A percentile compares a stretch with the other conserved stretches of the same genome.
Evolutionary conservation across 352 stramenopile genomes (phyloP).

Genomic region (Pythium brachiatum): DNA sequence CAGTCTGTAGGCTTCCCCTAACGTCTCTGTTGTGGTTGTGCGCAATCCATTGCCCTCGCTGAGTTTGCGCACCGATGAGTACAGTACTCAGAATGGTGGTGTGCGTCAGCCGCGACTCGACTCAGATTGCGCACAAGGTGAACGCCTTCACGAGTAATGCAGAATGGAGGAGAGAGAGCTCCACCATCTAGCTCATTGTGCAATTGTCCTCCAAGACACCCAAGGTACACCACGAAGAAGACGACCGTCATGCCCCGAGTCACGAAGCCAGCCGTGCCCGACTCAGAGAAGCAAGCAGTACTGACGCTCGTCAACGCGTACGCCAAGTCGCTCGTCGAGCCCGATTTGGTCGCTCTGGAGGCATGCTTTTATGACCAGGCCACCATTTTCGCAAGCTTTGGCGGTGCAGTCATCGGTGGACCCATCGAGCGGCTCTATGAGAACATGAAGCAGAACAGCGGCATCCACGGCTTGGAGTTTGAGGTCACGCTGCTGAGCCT

Average conservation of each 20-base stretch:
- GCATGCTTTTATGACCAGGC: slow-evolving; percentile 16
- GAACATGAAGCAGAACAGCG: slow-evolving; percentile 15
- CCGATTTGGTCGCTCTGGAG: slow-evolving; percentile 9
- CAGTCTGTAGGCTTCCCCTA: no score
- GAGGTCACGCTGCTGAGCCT: slow-evolving; percentile 10
- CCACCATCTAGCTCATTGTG: neutral
- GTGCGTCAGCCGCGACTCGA: neutral
- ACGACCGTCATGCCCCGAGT: slow-evolving; percentile 6
- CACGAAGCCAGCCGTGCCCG: neutral
- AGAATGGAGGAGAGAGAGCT: no score
- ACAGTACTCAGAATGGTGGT: no score
- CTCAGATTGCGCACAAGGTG: slow-evolving; percentile 3
- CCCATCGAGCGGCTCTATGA: slow-evolving; percentile 19
- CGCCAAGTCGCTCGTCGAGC: slow-evolving; percentile 10
- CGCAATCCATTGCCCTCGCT: neutral
- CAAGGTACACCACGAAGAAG: neutral
- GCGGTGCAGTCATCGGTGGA: slow-evolving; percentile 8
- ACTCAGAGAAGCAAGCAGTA: neutral
- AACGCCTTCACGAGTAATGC: slow-evolving; percentile 3
- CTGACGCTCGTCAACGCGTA: slow-evolving; percentile 14
- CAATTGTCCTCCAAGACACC: neutral
- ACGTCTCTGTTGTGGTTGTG: no score
- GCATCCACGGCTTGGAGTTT: slow-evolving; percentile 13
- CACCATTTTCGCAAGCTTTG: slow-evolving; percentile 16
- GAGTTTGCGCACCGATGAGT: neutral